phyloP scores from a whole-genome alignment of 345 rosid species.

The Aquilaria sinensis region DNA sequence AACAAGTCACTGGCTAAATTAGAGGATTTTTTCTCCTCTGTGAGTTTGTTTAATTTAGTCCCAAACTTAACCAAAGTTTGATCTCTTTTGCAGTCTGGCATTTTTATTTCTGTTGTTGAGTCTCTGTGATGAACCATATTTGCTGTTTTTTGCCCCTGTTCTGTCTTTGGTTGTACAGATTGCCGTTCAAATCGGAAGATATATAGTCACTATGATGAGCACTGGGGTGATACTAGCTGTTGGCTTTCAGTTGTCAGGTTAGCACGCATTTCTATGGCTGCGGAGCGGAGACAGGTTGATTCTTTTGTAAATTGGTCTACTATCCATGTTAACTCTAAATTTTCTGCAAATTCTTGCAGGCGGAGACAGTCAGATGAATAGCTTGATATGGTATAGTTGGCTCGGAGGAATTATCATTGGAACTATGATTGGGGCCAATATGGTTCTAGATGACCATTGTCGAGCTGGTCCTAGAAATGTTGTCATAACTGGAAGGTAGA shows the following conservation, averaged over 20 bases:
- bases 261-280: constrained; percentile 11
- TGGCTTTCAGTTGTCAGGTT: constrained; percentile 91
- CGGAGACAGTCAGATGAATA: constrained; percentile 79
- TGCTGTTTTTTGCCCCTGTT: not conserved
- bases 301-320: not conserved
- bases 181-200: constrained; percentile 86
- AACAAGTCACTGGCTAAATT: constrained; percentile 36
- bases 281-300: not conserved
- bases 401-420: constrained; percentile 93
- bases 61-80: too few species aligned
- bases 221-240: constrained; percentile 77
- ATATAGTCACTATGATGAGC: constrained; percentile 88
- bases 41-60: constrained; percentile 22
- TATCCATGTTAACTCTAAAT: constrained; percentile 8
- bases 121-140: constrained; percentile 3
- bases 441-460: constrained; percentile 90
- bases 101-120: too few species aligned
- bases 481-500: constrained; percentile 92
- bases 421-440: constrained; percentile 88
- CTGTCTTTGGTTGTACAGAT: constrained; percentile 28
- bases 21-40: constrained; percentile 54
- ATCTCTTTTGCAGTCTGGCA: too few species aligned
- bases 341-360: constrained; percentile 37
- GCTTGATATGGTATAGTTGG: constrained; percentile 95
- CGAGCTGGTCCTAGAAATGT: constrained; percentile 93